A percentile compares a stretch with the other conserved stretches of the same genome.
Evolutionary conservation across 192 early-diverging fungal species (phyloP).

Genomic region (Dimargaris cristalligena): DNA sequence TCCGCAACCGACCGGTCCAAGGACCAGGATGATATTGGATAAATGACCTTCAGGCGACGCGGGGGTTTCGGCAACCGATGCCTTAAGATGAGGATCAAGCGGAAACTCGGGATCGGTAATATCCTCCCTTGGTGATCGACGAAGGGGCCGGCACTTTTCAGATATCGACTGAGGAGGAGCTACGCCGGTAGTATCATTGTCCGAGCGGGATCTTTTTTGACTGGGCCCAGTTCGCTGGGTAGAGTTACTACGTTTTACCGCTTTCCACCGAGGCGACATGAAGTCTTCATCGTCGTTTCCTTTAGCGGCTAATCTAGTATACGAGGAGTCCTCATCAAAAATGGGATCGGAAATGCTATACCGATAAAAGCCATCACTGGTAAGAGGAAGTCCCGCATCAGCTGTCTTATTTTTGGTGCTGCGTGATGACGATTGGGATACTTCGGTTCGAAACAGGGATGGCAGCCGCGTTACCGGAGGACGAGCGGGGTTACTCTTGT

Average conservation of each 20-base stretch:
- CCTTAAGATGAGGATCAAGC: neutral
- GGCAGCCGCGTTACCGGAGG: neutral
- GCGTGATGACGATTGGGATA: neutral
- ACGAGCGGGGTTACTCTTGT: neutral
- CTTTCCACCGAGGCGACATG: neutral
- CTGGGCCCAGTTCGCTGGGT: neutral
- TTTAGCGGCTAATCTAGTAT: neutral
- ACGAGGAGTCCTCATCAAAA: neutral
- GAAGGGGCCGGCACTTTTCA: no score
- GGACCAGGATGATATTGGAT: conserved; percentile 37
- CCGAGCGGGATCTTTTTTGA: neutral
- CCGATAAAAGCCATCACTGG: conserved; percentile 2
- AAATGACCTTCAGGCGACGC: neutral
- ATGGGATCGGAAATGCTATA: neutral
- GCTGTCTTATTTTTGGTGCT: neutral
- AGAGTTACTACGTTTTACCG: neutral
- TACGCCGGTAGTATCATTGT: neutral
- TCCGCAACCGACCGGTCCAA: conserved; percentile 50
- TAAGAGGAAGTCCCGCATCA: neutral
- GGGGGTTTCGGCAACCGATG: neutral
- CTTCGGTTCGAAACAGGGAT: neutral
- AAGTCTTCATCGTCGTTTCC: neutral
- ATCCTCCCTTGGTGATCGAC: no score
- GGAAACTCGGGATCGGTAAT: neutral
- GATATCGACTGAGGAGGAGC: neutral